Evolutionary conservation across 305 asterid species (phyloP).

Genomic region (Stenogyne calaminthoides): DNA sequence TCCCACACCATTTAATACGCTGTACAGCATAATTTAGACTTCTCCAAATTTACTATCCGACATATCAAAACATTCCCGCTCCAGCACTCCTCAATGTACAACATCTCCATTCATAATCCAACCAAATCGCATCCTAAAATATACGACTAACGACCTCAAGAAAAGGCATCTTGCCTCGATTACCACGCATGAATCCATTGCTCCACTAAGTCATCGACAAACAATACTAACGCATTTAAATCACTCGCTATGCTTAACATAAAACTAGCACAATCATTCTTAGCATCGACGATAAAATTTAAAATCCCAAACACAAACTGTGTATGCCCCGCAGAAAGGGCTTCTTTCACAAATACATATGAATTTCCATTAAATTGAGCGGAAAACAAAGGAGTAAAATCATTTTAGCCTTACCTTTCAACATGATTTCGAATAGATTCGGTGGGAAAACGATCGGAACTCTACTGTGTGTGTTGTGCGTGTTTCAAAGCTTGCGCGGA

Average conservation of each 20-base stretch:
- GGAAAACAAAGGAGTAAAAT: neutral
- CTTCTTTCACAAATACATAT: slow-evolving; percentile 1
- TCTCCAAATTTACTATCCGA: neutral
- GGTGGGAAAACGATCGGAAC: slow-evolving; percentile 32
- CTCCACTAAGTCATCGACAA: slow-evolving; percentile 16
- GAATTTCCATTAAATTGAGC: slow-evolving; percentile 16
- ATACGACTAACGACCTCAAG: neutral
- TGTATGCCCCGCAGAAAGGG: neutral
- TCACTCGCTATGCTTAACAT: neutral
- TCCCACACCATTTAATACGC: neutral
- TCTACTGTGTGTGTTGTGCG: slow-evolving; percentile 37
- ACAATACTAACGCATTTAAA: neutral
- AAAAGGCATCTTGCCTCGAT: slow-evolving; percentile 11
- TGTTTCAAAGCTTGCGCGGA: slow-evolving; percentile 44
- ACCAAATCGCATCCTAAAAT: neutral
- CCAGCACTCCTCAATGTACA: slow-evolving; percentile 15
- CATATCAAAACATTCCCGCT: neutral
- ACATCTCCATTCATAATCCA: neutral
- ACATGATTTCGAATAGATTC: slow-evolving; percentile 34
- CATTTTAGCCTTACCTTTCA: slow-evolving; percentile 40
- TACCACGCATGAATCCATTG: slow-evolving; percentile 8
- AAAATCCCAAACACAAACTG: slow-evolving; percentile 12
- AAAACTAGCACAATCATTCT: slow-evolving; percentile 15
- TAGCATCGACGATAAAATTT: slow-evolving; percentile 3
- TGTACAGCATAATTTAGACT: neutral